Conservation (phyloP, 331 rosid genomes). For the Rosa hybrid region DNA sequence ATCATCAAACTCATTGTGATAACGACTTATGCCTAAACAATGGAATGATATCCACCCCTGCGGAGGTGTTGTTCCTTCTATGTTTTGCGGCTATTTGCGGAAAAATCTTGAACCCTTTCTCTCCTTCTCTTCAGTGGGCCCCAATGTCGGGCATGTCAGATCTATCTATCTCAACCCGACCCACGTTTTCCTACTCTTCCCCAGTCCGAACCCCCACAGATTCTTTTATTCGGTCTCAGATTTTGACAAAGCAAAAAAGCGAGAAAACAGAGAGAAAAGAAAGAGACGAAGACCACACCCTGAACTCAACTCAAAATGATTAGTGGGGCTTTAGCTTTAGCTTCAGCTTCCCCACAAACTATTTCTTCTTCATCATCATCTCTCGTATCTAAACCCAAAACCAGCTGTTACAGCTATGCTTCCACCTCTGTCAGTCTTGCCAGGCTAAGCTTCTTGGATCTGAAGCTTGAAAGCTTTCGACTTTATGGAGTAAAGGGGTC, state of each 20-base stretch:
- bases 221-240: neutral
- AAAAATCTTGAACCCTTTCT: neutral
- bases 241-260: neutral
- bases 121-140: neutral
- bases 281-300: constrained; percentile 17
- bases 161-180: neutral
- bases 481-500: constrained; percentile 30
- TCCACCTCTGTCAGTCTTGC: constrained; percentile 30
- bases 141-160: neutral
- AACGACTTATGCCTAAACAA: too few relatives aligned
- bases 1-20: too few relatives aligned
- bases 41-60: too few relatives aligned
- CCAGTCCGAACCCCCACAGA: neutral
- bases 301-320: constrained; percentile 40
- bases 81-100: too few relatives aligned
- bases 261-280: constrained; percentile 21
- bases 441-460: constrained; percentile 18
- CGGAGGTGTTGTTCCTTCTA: too few relatives aligned
- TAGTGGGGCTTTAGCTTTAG: constrained; percentile 37
- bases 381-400: constrained; percentile 27
- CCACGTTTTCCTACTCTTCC: neutral
- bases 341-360: constrained; percentile 37
- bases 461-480: constrained; percentile 32
- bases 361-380: constrained; percentile 1
- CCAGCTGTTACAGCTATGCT: constrained; percentile 17